phyloP scores from a whole-genome alignment of 768 basidiomycete genomes.

The Collybia nuda region DNA sequence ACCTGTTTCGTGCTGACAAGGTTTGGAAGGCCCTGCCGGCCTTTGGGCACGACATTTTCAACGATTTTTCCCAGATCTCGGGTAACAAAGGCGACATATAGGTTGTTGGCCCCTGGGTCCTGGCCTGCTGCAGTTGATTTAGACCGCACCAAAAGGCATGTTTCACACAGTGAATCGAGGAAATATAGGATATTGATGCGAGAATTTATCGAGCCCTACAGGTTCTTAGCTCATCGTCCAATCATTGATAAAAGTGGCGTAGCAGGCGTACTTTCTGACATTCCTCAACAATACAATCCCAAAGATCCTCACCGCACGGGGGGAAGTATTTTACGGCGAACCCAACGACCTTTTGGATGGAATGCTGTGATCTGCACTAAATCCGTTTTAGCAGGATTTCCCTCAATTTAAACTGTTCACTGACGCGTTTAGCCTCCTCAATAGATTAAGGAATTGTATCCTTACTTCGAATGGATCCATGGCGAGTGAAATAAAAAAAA shows the following conservation, averaged over 20 bases:
- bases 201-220: slow-evolving; percentile 80
- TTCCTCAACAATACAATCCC: slow-evolving; percentile 92
- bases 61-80: slow-evolving; percentile 81
- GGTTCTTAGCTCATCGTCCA: neutral
- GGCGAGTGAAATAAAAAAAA: neutral
- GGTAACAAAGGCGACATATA: slow-evolving; percentile 76
- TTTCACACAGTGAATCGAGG: slow-evolving; percentile 85
- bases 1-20: slow-evolving; percentile 87
- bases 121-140: slow-evolving; percentile 42
- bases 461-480: slow-evolving; percentile 76
- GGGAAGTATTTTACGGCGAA: slow-evolving; percentile 85
- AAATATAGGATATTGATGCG: slow-evolving; percentile 94
- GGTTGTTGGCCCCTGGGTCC: slow-evolving; percentile 36
- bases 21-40: slow-evolving; percentile 86
- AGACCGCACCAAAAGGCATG: slow-evolving; percentile 67
- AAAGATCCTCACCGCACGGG: slow-evolving; percentile 86
- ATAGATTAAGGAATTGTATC: slow-evolving; percentile 66
- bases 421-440: slow-evolving; percentile 68
- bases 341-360: slow-evolving; percentile 84
- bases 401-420: slow-evolving; percentile 19
- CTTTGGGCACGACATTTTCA: slow-evolving; percentile 83
- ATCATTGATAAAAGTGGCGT: neutral
- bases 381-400: slow-evolving; percentile 19
- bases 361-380: slow-evolving; percentile 70
- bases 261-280: slow-evolving; percentile 81